Percentiles rank a stretch among this genome's conserved stretches.
Conservation (phyloP, 257 asterid species). For the Primulina eburnea region DNA sequence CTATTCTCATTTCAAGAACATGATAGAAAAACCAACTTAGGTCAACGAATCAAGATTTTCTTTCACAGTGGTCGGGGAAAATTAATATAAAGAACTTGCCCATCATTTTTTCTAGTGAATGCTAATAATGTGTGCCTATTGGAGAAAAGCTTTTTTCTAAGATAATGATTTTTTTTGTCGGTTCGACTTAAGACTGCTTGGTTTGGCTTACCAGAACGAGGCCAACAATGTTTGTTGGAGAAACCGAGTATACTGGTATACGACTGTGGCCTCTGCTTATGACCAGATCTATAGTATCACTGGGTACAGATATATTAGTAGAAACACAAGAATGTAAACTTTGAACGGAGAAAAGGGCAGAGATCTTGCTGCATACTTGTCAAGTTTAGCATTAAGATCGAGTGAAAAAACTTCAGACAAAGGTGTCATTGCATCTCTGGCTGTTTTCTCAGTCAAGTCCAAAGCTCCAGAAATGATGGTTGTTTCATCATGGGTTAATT, state of each 20-base stretch:
- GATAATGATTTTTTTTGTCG: too few species aligned
- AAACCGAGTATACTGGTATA: slow-evolving; percentile 41
- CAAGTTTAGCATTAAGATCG: slow-evolving; percentile 58
- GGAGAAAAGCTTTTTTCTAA: too few species aligned
- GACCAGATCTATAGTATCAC: slow-evolving; percentile 44
- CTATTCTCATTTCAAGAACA: slow-evolving; percentile 24
- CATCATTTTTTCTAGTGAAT: too few species aligned
- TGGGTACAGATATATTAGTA: slow-evolving; percentile 29
- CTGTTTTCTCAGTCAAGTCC: slow-evolving; percentile 67
- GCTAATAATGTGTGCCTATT: too few species aligned
- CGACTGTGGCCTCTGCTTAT: slow-evolving; percentile 54
- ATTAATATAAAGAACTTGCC: too few species aligned
- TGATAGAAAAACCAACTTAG: neutral
- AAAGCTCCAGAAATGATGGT: slow-evolving; percentile 76
- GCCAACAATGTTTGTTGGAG: slow-evolving; percentile 44
- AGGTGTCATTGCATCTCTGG: slow-evolving; percentile 74
- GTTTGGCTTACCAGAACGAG: slow-evolving; percentile 40
- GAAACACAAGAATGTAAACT: neutral
- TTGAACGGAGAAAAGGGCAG: slow-evolving; percentile 8
- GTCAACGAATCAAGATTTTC: neutral
- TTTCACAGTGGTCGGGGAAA: too few species aligned
- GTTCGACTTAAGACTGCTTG: neutral
- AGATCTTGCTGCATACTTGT: slow-evolving; percentile 41
- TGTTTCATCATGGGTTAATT: slow-evolving; percentile 58
- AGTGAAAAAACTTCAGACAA: slow-evolving; percentile 56